These are phyloP conservation scores for Adansonia rubrostipa DNA, from an alignment of 441 rosid genomes.

Conservation along the genomic window DNA sequence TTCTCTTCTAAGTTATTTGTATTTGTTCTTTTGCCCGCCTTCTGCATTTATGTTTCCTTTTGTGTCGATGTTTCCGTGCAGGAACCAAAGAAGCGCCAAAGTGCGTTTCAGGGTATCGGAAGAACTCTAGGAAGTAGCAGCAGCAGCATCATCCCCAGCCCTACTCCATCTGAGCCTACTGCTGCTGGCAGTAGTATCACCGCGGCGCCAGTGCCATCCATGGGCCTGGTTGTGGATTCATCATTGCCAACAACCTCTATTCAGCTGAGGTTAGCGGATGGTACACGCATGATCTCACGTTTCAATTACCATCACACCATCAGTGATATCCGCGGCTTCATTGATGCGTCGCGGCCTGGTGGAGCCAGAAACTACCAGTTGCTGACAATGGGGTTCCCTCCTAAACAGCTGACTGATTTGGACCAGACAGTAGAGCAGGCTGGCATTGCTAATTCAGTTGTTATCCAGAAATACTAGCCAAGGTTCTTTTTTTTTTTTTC, in stretches of 20 bases:
- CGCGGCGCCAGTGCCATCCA: slow-evolving; percentile 53
- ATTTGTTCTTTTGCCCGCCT: neutral
- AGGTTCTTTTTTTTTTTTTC: neutral
- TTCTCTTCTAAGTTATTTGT: neutral
- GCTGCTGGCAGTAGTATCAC: slow-evolving; percentile 30
- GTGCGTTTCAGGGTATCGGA: slow-evolving; percentile 54
- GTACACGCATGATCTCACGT: slow-evolving; percentile 66
- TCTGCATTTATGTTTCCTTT: neutral
- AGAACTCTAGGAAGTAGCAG: slow-evolving; percentile 55
- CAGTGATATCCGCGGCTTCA: slow-evolving; percentile 58
- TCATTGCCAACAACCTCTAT: slow-evolving; percentile 57
- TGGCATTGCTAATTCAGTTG: slow-evolving; percentile 67
- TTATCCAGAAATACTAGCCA: slow-evolving; percentile 65
- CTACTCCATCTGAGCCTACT: slow-evolving; percentile 34
- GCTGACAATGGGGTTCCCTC: slow-evolving; percentile 77
- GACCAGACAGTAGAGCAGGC: slow-evolving; percentile 68
- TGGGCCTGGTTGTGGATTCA: slow-evolving; percentile 54
- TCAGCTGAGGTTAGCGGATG: slow-evolving; percentile 69
- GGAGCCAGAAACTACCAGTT: slow-evolving; percentile 58
- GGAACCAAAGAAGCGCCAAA: slow-evolving; percentile 53
- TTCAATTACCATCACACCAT: slow-evolving; percentile 66
- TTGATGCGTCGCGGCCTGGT: slow-evolving; percentile 62
- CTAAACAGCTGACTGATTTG: slow-evolving; percentile 56
- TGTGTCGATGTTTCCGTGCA: slow-evolving; percentile 26
- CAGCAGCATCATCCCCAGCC: slow-evolving; percentile 16